phyloP scores from a whole-genome alignment of 2,329 filamentous ascomycete genomes.

The Trichothecium roseum region DNA sequence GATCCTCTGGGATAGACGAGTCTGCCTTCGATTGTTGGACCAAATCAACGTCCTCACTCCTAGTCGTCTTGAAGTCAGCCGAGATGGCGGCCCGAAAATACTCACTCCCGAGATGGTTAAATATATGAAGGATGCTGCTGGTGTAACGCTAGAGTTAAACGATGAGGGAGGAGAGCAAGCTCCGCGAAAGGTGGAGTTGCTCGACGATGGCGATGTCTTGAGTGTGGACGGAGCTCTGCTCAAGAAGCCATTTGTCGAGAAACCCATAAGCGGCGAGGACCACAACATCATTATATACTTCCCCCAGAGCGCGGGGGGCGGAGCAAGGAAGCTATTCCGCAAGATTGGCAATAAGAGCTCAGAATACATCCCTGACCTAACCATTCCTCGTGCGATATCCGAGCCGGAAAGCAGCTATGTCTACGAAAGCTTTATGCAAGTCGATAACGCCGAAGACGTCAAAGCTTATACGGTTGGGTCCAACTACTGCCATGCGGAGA shows the following conservation, averaged over 20 bases:
- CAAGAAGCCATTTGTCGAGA: constrained; percentile 94
- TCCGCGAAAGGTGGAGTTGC: constrained; percentile 66
- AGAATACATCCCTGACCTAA: constrained; percentile 74
- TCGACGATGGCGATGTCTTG: constrained; percentile 84
- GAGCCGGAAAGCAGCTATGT: constrained; percentile 79
- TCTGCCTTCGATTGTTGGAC: constrained; percentile 82
- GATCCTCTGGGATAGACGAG: constrained; percentile 86
- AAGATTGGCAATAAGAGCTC: constrained; percentile 99
- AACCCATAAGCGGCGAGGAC: constrained; percentile 95
- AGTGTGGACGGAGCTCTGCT: constrained; percentile 75
- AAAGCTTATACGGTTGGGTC: constrained; percentile 97
- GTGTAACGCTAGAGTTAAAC: constrained; percentile 61
- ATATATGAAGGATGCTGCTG: constrained; percentile 70
- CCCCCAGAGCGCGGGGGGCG: constrained; percentile 74
- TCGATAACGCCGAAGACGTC: constrained; percentile 95
- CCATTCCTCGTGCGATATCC: constrained; percentile 67
- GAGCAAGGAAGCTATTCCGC: constrained; percentile 83
- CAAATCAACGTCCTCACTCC: constrained; percentile 85
- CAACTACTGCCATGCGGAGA: constrained; percentile 91
- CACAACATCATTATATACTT: constrained; percentile 99
- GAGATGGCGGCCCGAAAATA: constrained; percentile 78
- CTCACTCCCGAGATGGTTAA: constrained; percentile 71
- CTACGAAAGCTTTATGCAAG: constrained; percentile 93
- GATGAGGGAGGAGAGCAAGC: constrained; percentile 51
- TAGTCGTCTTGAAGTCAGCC: constrained; percentile 77